phyloP scores from a whole-genome alignment of 129 eudicot genomes.

The Solidago caesia region DNA sequence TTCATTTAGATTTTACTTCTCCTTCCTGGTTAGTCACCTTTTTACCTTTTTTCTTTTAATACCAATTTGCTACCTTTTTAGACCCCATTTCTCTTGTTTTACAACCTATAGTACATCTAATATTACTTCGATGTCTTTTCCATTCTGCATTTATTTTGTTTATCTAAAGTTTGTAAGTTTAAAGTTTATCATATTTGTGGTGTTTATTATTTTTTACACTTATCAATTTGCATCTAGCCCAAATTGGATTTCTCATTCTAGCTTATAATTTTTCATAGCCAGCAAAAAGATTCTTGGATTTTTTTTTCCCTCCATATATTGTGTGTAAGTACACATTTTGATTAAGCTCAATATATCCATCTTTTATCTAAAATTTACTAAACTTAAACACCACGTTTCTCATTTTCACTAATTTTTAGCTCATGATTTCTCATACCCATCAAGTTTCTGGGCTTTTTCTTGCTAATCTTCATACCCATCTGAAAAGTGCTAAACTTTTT shows the following conservation, averaged over 20 bases:
- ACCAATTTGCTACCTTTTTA: background rate
- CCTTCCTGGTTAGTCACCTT: constrained; percentile 24
- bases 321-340: constrained; percentile 20
- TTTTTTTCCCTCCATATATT: constrained; percentile 9
- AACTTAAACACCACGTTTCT: background rate
- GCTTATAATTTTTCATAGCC: constrained; percentile 12
- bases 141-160: constrained; percentile 2
- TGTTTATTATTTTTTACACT: background rate
- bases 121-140: constrained; percentile 11
- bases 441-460: background rate
- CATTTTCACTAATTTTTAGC: background rate
- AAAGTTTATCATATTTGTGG: background rate
- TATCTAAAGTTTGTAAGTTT: background rate
- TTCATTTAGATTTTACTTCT: constrained; percentile 15
- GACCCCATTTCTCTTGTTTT: background rate
- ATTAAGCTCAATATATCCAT: constrained; percentile 18
- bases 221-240: constrained; percentile 5
- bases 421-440: constrained; percentile 21
- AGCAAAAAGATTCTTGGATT: constrained; percentile 13
- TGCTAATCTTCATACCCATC: background rate
- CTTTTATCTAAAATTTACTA: background rate
- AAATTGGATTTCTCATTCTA: constrained; percentile 1
- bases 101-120: constrained; percentile 10
- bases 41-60: constrained; percentile 1
- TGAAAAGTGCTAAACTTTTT: background rate